Percentiles rank a stretch among this genome's conserved stretches.
These are phyloP conservation scores for Plantago coronopus DNA, from an alignment of 305 asterid species.

Conservation along the genomic window DNA sequence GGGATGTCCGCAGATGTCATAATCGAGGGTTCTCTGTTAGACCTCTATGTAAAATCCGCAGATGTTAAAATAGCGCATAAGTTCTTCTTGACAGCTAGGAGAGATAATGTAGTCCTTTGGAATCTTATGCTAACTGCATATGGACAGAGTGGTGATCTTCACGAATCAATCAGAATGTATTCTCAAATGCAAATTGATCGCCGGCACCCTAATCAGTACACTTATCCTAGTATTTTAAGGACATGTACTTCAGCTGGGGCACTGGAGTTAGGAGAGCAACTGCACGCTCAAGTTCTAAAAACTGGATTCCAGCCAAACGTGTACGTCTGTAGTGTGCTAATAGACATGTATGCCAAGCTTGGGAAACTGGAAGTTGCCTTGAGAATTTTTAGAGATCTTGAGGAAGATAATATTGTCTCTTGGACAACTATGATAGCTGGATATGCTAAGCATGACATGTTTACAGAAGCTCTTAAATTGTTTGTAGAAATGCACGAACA, in stretches of 20 bases:
- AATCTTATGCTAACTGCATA: slow-evolving; percentile 93
- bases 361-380: slow-evolving; percentile 59
- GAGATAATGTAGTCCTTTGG: slow-evolving; percentile 79
- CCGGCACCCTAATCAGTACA: slow-evolving; percentile 78
- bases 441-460: slow-evolving; percentile 62
- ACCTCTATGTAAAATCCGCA: slow-evolving; percentile 79
- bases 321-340: slow-evolving; percentile 79
- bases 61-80: slow-evolving; percentile 68
- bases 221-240: slow-evolving; percentile 84
- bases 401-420: slow-evolving; percentile 71
- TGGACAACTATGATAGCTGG: slow-evolving; percentile 95
- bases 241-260: slow-evolving; percentile 82
- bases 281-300: slow-evolving; percentile 74
- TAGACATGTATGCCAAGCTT: slow-evolving; percentile 83
- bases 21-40: slow-evolving; percentile 86
- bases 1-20: slow-evolving; percentile 76
- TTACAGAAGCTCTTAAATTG: slow-evolving; percentile 57
- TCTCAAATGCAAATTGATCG: slow-evolving; percentile 54
- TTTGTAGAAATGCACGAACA: slow-evolving; percentile 66
- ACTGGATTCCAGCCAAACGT: slow-evolving; percentile 73
- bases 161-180: slow-evolving; percentile 54
- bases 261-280: slow-evolving; percentile 74
- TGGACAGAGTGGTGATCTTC: slow-evolving; percentile 80
- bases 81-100: slow-evolving; percentile 52
- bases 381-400: slow-evolving; percentile 59